Evolutionary conservation across 768 basidiomycete species (phyloP), one percentile per base, ranked within the genome.

Genomic region (Xerocomus spinulosus): DNA sequence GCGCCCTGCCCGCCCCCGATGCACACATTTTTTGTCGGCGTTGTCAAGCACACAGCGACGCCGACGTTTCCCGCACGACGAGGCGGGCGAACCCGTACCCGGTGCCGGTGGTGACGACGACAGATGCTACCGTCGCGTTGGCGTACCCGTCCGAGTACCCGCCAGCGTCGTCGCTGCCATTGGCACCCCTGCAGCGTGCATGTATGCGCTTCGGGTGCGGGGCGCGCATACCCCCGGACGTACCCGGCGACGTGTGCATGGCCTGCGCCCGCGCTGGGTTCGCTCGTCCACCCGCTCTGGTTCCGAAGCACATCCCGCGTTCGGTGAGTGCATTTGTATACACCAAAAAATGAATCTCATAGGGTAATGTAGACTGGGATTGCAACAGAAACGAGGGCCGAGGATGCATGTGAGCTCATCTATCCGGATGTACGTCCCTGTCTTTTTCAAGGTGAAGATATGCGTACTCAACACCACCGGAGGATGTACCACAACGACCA

Each of bases 191-290:
- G n/a, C 9, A 10, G 5, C 15, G 41, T 4, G 42, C 49, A 9
- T 62, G 61, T 20, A 44, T 52, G 46, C 56, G 62, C 36, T 52
- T 45, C 7, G 62, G 62, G 6, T 62, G 61, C 15, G 53, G 56
- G 5, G 42, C 35, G 0, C 48, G 43, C 2, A 10, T 64, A 3
- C 41, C 45, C 2, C 2, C 17, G 24, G 35, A 50, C 25, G 34
- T 32, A 8, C n/a, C 12, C 2, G 42, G 50, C 5, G 41, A 45
- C 18, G n/a, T 52, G 14, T 62, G 61, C 9, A 42, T 41, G n/a
- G 39, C 17, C 14, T 62, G 63, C 29, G 29, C 40, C 2, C n/a
- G 42, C 14, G 50, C 51, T 18, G 49, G 50, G 3, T 49, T 50
- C 20, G 32, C 30, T 17, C 49, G 48, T 15, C 46, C 42, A 8